A percentile compares a stretch with the other conserved stretches of the same genome.
Conservation (phyloP, 2,329 filamentous ascomycete genomes). For the Clarireedia monteithiana region DNA sequence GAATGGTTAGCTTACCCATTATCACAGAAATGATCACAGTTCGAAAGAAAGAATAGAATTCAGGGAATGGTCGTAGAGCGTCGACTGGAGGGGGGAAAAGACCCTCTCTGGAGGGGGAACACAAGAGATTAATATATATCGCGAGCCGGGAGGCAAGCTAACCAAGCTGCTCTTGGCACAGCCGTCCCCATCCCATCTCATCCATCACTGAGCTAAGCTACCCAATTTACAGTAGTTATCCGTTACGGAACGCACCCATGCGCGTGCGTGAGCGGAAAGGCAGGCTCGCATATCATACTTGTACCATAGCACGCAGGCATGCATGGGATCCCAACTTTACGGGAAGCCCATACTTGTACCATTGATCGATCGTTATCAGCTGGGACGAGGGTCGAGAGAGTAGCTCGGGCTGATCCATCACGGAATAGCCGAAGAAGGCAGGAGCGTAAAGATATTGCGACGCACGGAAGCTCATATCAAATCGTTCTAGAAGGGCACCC, state of each 20-base stretch:
- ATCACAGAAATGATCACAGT: slow-evolving; percentile 2
- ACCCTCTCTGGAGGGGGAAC: background rate
- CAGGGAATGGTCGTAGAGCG: slow-evolving; percentile 2
- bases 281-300: background rate
- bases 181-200: background rate
- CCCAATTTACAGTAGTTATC: background rate
- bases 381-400: background rate
- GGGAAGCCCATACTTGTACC: slow-evolving; percentile 5
- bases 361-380: slow-evolving; percentile 4
- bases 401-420: background rate
- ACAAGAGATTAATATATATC: slow-evolving; percentile 9
- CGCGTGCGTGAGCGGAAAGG: too few species aligned
- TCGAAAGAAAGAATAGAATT: background rate
- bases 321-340: slow-evolving; percentile 2
- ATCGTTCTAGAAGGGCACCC: slow-evolving; percentile 4
- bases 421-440: background rate
- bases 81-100: background rate
- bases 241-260: too few species aligned
- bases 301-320: background rate
- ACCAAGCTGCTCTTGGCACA: background rate
- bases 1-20: slow-evolving; percentile 5
- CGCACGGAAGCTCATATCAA: slow-evolving; percentile 3
- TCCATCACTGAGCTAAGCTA: background rate
- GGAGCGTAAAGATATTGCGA: background rate
- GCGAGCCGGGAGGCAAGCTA: background rate